Evolutionary conservation across 2,329 filamentous ascomycete species (phyloP).

Genomic region (Akanthomyces uredinophilus): DNA sequence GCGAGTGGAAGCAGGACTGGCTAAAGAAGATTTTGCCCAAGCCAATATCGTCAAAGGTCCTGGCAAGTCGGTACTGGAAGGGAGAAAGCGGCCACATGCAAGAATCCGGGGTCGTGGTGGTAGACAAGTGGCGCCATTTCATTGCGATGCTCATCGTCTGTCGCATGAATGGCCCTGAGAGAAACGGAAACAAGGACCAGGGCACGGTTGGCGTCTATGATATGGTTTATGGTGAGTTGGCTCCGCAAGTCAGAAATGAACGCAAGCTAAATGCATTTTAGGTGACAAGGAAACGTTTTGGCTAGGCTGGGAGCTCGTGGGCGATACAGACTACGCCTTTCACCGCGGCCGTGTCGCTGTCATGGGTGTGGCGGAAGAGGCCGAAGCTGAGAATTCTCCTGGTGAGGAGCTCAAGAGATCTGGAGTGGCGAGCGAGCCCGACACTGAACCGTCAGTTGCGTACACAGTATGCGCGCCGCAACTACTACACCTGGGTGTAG

Average conservation of each 20-base stretch:
- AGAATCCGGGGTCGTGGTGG: constrained; percentile 4
- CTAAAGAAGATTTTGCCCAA: background rate
- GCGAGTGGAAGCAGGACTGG: constrained; percentile 6
- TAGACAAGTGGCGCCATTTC: constrained; percentile 9
- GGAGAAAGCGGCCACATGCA: constrained; percentile 7
- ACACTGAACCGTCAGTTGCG: background rate
- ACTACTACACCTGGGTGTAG: background rate
- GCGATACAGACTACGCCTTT: constrained; percentile 6
- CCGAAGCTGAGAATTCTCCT: background rate
- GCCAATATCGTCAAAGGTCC: background rate
- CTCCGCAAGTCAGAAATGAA: background rate
- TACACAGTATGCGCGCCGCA: constrained; percentile 3
- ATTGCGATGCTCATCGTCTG: constrained; percentile 7
- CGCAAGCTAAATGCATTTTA: background rate
- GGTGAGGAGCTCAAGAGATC: background rate
- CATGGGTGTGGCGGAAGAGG: constrained; percentile 1
- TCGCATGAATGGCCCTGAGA: constrained; percentile 8
- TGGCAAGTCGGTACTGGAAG: background rate
- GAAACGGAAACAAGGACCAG: background rate
- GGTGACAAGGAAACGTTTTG: constrained; percentile 10
- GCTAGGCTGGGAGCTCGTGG: constrained; percentile 6
- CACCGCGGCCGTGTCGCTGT: background rate
- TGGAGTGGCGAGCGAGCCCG: no score
- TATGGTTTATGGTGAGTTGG: constrained; percentile 7
- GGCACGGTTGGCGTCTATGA: constrained; percentile 1